These are phyloP conservation scores for Lactarius vividus DNA, from an alignment of 768 basidiomycete genomes.

Conservation along the genomic window DNA sequence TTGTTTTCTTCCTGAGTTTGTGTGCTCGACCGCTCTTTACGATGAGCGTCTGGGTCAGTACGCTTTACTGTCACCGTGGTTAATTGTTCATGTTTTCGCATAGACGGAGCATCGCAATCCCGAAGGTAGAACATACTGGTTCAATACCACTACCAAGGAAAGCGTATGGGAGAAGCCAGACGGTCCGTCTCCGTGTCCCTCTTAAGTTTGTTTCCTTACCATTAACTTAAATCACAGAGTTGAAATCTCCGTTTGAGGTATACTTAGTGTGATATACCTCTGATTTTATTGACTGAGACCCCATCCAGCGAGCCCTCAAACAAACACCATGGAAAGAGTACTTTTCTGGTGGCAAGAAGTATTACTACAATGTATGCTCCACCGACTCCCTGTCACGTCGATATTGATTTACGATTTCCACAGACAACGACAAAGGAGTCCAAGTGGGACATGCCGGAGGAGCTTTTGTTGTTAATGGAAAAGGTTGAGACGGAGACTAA, in stretches of 20 bases:
- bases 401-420: constrained; percentile 16
- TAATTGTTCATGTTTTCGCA: neutral
- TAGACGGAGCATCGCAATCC: constrained; percentile 94
- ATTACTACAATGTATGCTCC: constrained; percentile 76
- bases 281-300: neutral
- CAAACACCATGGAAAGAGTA: constrained; percentile 97
- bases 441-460: constrained; percentile 97
- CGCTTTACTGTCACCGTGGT: neutral
- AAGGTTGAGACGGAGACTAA: constrained; percentile 77
- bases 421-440: constrained; percentile 88
- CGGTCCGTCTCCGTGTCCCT: constrained; percentile 45
- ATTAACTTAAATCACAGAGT: constrained; percentile 24
- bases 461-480: constrained; percentile 79
- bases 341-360: constrained; percentile 86
- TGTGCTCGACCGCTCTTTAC: neutral
- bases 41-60: constrained; percentile 25
- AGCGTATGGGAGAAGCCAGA: constrained; percentile 99
- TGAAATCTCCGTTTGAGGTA: constrained; percentile 93
- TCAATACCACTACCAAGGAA: constrained; percentile 81
- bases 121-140: constrained; percentile 98
- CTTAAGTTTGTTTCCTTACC: neutral
- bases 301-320: constrained; percentile 70
- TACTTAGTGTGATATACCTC: constrained; percentile 23
- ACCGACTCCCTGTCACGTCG: neutral
- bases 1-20: neutral